A percentile compares a stretch with the other conserved stretches of the same genome.
phyloP scores from a whole-genome alignment of 148 eudicot genomes.

The Diospyros lotus region DNA sequence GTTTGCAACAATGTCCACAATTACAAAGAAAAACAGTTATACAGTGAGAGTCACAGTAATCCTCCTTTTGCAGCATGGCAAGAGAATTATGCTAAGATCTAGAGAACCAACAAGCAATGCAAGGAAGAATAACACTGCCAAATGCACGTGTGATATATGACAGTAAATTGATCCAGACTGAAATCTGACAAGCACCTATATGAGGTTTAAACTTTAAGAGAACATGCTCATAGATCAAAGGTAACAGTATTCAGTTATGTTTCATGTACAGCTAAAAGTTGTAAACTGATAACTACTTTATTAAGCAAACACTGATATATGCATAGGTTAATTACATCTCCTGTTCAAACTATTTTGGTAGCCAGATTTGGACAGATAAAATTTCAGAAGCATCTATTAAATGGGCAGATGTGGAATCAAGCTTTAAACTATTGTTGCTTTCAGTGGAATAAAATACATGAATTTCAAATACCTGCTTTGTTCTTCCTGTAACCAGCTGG shows the following conservation, averaged over 20 bases:
- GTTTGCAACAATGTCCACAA: too few relatives aligned
- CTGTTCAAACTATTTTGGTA: neutral
- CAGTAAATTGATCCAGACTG: neutral
- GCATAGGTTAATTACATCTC: neutral
- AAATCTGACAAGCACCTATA: neutral
- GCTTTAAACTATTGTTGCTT: neutral
- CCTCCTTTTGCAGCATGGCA: neutral
- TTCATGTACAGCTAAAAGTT: neutral
- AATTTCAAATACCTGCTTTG: constrained; percentile 58
- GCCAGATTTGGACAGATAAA: neutral
- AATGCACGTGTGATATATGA: neutral
- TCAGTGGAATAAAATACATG: neutral
- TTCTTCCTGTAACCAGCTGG: constrained; percentile 86
- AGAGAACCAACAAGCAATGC: neutral
- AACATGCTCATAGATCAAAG: neutral
- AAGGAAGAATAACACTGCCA: neutral
- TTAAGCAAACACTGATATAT: neutral
- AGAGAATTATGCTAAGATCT: neutral
- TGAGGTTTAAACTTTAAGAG: neutral
- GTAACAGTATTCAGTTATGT: neutral
- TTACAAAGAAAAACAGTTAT: too few relatives aligned
- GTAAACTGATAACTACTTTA: neutral
- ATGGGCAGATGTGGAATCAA: neutral
- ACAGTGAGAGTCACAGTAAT: neutral
- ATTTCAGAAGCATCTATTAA: neutral